phyloP scores from a whole-genome alignment of 805 yeast species.

The Kazachstania africana region DNA sequence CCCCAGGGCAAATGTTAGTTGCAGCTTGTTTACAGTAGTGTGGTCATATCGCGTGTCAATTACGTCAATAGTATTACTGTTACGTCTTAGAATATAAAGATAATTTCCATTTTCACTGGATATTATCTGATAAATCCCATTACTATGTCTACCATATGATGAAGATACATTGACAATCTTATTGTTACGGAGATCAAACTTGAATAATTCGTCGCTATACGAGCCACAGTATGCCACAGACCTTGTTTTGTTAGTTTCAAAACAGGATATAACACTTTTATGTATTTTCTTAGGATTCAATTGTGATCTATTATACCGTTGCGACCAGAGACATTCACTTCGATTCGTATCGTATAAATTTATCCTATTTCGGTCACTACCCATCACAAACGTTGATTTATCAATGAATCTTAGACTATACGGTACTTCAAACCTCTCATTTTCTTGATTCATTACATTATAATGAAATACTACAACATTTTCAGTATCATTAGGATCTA shows the following conservation, averaged over 20 bases:
- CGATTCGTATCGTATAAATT: slow-evolving; percentile 24
- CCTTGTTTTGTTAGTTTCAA: neutral
- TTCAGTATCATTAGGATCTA: slow-evolving; percentile 7
- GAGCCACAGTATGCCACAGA: slow-evolving; percentile 15
- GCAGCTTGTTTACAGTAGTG: slow-evolving; percentile 7
- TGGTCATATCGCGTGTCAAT: slow-evolving; percentile 24
- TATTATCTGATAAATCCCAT: slow-evolving; percentile 27
- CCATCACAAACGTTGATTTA: slow-evolving; percentile 21
- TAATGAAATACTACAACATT: slow-evolving; percentile 10
- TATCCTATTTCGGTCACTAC: slow-evolving; percentile 20
- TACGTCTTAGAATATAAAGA: slow-evolving; percentile 25
- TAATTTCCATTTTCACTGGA: slow-evolving; percentile 28
- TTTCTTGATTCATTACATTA: slow-evolving; percentile 21
- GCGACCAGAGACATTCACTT: slow-evolving; percentile 16
- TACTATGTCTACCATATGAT: neutral
- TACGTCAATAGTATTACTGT: slow-evolving; percentile 21
- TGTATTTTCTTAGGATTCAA: no score
- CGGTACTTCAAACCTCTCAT: slow-evolving; percentile 26
- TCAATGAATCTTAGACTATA: slow-evolving; percentile 18
- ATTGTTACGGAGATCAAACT: slow-evolving; percentile 14
- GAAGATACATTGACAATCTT: no score
- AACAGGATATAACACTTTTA: no score
- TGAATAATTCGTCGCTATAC: slow-evolving; percentile 19
- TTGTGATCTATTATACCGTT: no score
- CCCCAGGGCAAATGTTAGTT: slow-evolving; percentile 13